Conservation (phyloP, 805 yeast species). For the Myxozyma neotropica region DNA sequence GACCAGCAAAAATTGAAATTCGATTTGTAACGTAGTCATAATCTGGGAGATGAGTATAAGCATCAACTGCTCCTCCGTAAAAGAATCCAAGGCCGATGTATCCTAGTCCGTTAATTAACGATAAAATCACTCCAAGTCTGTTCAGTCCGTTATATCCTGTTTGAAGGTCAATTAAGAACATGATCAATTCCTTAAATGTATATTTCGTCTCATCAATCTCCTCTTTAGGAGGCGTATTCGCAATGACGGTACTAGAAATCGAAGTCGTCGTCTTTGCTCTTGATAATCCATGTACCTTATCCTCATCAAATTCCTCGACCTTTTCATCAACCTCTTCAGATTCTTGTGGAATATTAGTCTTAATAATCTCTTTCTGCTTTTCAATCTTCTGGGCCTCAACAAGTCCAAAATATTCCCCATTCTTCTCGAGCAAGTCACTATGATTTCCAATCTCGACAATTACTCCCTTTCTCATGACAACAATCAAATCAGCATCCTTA, state of each 20-base stretch:
- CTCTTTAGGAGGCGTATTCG: background rate
- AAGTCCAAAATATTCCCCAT: constrained; percentile 37
- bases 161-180: background rate
- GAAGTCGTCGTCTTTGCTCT: constrained; percentile 15
- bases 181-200: background rate
- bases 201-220: constrained; percentile 7
- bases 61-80: constrained; percentile 26
- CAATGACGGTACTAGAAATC: constrained; percentile 4
- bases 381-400: constrained; percentile 40
- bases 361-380: constrained; percentile 13
- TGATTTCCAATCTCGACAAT: constrained; percentile 49
- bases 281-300: background rate
- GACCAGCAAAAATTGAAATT: constrained; percentile 19
- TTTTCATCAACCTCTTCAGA: background rate
- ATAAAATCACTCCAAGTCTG: background rate
- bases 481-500: constrained; percentile 51
- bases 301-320: background rate
- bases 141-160: constrained; percentile 1
- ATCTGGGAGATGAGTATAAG: constrained; percentile 19
- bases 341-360: background rate
- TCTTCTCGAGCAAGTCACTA: constrained; percentile 35
- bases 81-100: constrained; percentile 27
- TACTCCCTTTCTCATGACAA: constrained; percentile 50
- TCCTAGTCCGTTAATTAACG: constrained; percentile 18
- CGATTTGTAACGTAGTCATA: constrained; percentile 15